Evolutionary conservation across 306 rosid genomes (phyloP), one percentile per base, ranked within the genome.

Genomic region (Quercus gilva): DNA sequence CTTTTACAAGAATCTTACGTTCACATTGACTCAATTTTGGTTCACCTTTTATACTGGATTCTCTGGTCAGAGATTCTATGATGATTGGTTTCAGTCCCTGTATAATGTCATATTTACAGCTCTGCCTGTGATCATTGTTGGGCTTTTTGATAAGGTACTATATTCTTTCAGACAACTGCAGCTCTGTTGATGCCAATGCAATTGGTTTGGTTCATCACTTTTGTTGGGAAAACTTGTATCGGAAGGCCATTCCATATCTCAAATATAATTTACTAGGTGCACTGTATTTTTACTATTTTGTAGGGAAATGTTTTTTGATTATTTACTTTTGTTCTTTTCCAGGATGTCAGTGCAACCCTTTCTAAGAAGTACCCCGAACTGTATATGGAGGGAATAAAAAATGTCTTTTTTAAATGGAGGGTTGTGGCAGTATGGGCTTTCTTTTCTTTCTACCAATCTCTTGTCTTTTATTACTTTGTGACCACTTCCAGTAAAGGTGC

Each of bases 61-160:
- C 79, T 95, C 99, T 80, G 99, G 99, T 81, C 99, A 95, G 81
- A 92, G 99, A 82, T 95, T 95, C 82, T 95, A 95, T 76, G 99
- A 95, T 74, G 97, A 95, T 84, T 95, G 98, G 99, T 90, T 86
- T 80, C 99, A 95, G 82, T 92, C 99, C 31, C 76, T 95, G 41
- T 95, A 89, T 80, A 95, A 95, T 83, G 99, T 95, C 80, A 90
- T 95, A 80, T 95, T 95, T 80, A 91, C 99, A 0, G 99, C 99
- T 64, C 80, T 92, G 84, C 99, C 99, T 37, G 99, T 95, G 76
- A 88, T 95, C 82, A 88, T 91, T 9, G 97, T 95, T 57, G 99
- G 99, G 68, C 92, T 95, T 59, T 95, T 90, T 79, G 99, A 95
- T 87, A 86, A 95, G 99, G 99, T 95, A 82, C 35, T 53, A 18